These are phyloP conservation scores for Apiotrichum montevideense DNA, from an alignment of 1,284 basidiomycete species.

Conservation along the genomic window DNA sequence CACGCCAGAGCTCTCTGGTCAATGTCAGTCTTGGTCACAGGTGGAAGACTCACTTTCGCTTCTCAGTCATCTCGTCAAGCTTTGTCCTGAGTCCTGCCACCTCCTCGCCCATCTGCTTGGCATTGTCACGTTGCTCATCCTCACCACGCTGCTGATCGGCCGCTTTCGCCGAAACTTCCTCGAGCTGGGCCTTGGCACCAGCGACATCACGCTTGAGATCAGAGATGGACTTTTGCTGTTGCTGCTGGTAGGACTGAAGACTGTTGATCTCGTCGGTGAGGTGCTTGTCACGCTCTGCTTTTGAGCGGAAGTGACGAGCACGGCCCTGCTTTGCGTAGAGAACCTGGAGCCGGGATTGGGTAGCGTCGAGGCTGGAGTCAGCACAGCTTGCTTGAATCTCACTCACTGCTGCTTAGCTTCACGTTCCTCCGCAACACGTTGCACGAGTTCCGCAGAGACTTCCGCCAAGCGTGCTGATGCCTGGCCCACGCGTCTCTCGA, in stretches of 20 bases:
- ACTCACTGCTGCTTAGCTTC: slow-evolving; percentile 56
- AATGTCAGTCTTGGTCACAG: not conserved
- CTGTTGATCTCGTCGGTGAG: slow-evolving; percentile 66
- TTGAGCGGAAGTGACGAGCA: slow-evolving; percentile 72
- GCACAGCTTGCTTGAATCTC: not conserved
- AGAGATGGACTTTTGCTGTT: slow-evolving; percentile 57
- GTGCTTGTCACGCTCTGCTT: slow-evolving; percentile 72
- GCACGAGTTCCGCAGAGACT: slow-evolving; percentile 63
- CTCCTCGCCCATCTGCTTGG: slow-evolving; percentile 68
- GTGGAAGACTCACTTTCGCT: slow-evolving; percentile 58
- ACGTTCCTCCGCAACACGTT: slow-evolving; percentile 55
- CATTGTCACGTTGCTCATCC: slow-evolving; percentile 60
- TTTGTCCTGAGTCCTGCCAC: slow-evolving; percentile 62
- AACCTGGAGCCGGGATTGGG: slow-evolving; percentile 61
- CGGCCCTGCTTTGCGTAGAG: slow-evolving; percentile 85
- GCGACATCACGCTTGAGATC: slow-evolving; percentile 65
- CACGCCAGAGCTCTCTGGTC: slow-evolving; percentile 75
- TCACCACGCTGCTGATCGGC: slow-evolving; percentile 58
- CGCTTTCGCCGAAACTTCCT: slow-evolving; percentile 62
- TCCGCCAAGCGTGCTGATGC: slow-evolving; percentile 61
- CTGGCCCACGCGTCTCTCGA: slow-evolving; percentile 58
- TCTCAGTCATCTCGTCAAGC: slow-evolving; percentile 66
- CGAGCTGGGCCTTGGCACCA: slow-evolving; percentile 64
- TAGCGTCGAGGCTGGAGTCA: slow-evolving; percentile 58
- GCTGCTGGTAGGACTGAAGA: slow-evolving; percentile 57